These are phyloP conservation scores for Eucalyptus lansdowneana DNA, from an alignment of 345 rosid species.

Conservation along the genomic window DNA sequence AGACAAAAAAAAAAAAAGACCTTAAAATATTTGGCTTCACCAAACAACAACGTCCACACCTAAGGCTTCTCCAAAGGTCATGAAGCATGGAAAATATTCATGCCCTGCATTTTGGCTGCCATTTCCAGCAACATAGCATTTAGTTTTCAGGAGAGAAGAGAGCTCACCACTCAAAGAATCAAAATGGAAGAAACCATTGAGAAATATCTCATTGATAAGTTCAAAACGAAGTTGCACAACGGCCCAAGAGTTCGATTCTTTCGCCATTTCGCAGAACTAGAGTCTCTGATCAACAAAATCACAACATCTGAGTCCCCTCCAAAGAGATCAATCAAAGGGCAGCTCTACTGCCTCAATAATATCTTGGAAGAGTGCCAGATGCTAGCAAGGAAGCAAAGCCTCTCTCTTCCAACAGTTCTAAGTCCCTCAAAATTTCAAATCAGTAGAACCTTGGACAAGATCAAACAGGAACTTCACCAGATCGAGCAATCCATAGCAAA, in stretches of 20 bases:
- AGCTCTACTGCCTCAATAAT: not conserved
- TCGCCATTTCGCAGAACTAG: not conserved
- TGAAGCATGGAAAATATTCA: not conserved
- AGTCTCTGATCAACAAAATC: not conserved
- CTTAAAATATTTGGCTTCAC: too few relatives aligned
- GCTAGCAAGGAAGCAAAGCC: not conserved
- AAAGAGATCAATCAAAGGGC: not conserved
- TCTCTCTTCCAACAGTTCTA: not conserved
- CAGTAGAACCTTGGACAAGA: not conserved
- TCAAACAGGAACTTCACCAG: not conserved
- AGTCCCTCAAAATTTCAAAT: not conserved
- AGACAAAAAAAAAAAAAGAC: too few relatives aligned
- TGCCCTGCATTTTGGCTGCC: not conserved
- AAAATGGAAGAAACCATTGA: not conserved
- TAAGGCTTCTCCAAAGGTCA: not conserved
- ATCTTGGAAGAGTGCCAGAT: not conserved
- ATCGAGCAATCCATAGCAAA: not conserved
- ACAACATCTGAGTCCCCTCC: not conserved
- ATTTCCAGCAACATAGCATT: not conserved
- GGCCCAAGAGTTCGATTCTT: not conserved
- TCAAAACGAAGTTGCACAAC: not conserved
- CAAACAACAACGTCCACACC: not conserved
- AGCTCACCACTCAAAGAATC: not conserved
- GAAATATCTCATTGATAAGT: not conserved
- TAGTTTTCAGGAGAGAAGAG: not conserved